Conservation (phyloP, 192 early-diverging fungal species). For the Mortierella alpina region DNA sequence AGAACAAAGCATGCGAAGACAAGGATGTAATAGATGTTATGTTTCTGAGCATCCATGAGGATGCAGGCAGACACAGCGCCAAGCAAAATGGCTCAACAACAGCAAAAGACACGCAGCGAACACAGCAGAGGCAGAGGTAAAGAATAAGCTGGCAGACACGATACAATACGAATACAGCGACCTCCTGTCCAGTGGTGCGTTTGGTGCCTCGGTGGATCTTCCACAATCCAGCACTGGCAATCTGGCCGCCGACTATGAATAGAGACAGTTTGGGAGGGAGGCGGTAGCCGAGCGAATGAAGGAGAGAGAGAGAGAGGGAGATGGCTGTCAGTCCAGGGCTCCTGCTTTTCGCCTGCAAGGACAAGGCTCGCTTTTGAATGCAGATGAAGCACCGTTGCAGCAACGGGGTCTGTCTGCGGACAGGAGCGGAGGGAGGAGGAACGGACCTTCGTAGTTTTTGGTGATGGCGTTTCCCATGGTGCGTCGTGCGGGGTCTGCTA, state of each 20-base stretch:
- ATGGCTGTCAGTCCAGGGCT: neutral
- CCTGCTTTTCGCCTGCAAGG: too few relatives aligned
- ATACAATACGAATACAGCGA: constrained; percentile 73
- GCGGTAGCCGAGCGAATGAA: neutral
- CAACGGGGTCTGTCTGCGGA: neutral
- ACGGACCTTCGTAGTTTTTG: constrained; percentile 52
- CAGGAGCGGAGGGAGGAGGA: neutral
- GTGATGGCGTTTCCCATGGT: constrained; percentile 57
- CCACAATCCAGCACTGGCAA: constrained; percentile 76
- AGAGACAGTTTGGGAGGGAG: neutral
- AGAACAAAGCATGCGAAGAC: constrained; percentile 15
- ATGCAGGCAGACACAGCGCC: too few relatives aligned
- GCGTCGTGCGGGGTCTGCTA: constrained; percentile 2
- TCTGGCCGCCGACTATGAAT: constrained; percentile 60
- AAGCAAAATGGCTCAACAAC: neutral
- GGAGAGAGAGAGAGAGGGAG: neutral
- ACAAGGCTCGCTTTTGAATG: too few relatives aligned
- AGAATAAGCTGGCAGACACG: neutral
- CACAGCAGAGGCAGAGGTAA: neutral
- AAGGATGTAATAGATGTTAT: constrained; percentile 26
- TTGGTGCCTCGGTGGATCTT: constrained; percentile 71
- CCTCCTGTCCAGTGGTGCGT: constrained; percentile 68
- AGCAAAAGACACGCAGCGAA: neutral
- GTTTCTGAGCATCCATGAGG: too few relatives aligned
- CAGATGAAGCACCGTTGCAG: too few relatives aligned